Percentiles rank a stretch among this genome's conserved stretches.
Evolutionary conservation across 352 stramenopile species (phyloP).

Genomic region (Aphanomyces stellatus): DNA sequence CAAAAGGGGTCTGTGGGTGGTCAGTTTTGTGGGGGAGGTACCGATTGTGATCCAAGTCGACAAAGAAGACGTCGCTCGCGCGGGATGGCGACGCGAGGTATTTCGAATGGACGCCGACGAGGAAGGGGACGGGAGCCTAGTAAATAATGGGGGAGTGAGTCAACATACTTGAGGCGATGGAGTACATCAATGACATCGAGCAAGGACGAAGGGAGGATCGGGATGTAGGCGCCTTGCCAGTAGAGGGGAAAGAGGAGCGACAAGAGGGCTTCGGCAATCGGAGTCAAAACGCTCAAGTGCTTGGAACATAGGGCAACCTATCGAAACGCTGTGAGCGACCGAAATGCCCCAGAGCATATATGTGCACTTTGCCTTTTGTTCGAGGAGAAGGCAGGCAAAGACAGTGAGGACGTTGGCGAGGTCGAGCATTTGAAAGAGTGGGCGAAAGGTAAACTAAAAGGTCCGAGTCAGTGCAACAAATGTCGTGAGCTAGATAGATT

Average conservation of each 20-base stretch:
- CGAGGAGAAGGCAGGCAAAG: conserved; percentile 84
- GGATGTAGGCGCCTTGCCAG: conserved; percentile 93
- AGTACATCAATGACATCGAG: conserved; percentile 90
- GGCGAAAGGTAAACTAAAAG: conserved; percentile 85
- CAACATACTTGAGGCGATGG: too few relatives aligned
- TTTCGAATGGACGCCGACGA: conserved; percentile 86
- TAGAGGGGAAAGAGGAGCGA: conserved; percentile 89
- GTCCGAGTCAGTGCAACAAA: neutral
- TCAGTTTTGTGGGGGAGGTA: conserved; percentile 19
- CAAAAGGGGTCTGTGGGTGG: neutral
- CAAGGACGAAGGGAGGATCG: conserved; percentile 86
- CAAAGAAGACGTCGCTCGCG: conserved; percentile 85
- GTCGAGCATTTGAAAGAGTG: conserved; percentile 89
- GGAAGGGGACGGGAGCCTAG: conserved; percentile 89
- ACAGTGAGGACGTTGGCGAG: conserved; percentile 88
- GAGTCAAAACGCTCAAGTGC: conserved; percentile 83
- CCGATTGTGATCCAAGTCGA: conserved; percentile 92
- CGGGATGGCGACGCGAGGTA: conserved; percentile 53
- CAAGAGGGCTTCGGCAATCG: conserved; percentile 86
- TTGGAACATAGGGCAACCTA: conserved; percentile 89
- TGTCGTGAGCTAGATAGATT: neutral
- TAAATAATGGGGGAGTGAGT: too few relatives aligned
- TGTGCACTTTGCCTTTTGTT: conserved; percentile 89
- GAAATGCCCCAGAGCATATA: neutral
- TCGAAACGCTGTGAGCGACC: neutral